A percentile compares a stretch with the other conserved stretches of the same genome.
These are phyloP conservation scores for Starmerella floris DNA, from an alignment of 805 yeast genomes.

Conservation along the genomic window DNA sequence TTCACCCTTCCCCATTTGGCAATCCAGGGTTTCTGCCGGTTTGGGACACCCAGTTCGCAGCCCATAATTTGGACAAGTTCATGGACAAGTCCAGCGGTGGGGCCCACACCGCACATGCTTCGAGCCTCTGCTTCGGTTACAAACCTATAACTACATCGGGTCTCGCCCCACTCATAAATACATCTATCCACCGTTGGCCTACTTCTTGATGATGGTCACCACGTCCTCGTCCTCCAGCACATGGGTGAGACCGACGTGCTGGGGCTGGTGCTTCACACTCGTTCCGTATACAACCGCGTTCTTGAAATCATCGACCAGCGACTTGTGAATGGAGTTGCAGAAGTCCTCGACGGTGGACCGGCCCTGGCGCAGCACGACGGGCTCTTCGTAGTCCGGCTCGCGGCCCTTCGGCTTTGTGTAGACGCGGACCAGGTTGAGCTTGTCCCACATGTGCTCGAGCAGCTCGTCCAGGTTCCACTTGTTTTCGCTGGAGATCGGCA, in stretches of 20 bases:
- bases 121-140: too few relatives aligned
- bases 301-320: slow-evolving; percentile 80
- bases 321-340: slow-evolving; percentile 85
- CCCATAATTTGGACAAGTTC: too few relatives aligned
- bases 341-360: slow-evolving; percentile 84
- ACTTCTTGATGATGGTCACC: slow-evolving; percentile 77
- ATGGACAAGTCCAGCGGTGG: too few relatives aligned
- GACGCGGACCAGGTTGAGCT: slow-evolving; percentile 79
- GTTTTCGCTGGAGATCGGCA: slow-evolving; percentile 88
- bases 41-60: too few relatives aligned
- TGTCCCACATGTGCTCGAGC: slow-evolving; percentile 90
- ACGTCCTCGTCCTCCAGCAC: slow-evolving; percentile 89
- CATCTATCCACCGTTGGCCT: too few relatives aligned
- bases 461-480: slow-evolving; percentile 97
- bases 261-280: slow-evolving; percentile 95
- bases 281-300: slow-evolving; percentile 96
- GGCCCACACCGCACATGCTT: too few relatives aligned
- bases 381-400: slow-evolving; percentile 87
- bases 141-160: too few relatives aligned
- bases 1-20: too few relatives aligned
- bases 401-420: slow-evolving; percentile 95
- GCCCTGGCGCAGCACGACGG: slow-evolving; percentile 77
- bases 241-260: slow-evolving; percentile 81
- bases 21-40: too few relatives aligned
- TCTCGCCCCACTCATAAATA: too few relatives aligned